Conservation (phyloP, 345 rosid genomes). For the Gossypium australe region DNA sequence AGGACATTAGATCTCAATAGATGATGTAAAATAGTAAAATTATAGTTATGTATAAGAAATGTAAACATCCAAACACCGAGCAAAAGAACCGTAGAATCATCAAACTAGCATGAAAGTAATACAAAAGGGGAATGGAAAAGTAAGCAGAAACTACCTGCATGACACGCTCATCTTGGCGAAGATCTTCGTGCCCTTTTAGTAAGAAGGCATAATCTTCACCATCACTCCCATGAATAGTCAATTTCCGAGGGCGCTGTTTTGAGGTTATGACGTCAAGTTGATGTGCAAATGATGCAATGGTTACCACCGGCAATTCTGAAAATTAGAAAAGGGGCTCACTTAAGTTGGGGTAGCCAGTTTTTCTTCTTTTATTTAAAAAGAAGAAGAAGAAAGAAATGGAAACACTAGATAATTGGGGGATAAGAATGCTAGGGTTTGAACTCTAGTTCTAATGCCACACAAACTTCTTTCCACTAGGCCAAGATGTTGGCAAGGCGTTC, state of each 20-base stretch:
- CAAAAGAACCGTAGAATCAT: background rate
- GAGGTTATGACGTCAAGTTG: conserved; percentile 90
- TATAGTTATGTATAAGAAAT: background rate
- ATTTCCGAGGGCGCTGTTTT: conserved; percentile 89
- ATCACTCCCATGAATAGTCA: conserved; percentile 92
- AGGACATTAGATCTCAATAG: background rate
- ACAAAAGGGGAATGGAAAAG: conserved; percentile 9
- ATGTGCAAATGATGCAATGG: conserved; percentile 81
- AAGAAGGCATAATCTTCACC: conserved; percentile 88
- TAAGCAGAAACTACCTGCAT: conserved; percentile 67
- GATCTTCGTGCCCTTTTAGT: conserved; percentile 97
- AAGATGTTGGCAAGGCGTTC: background rate
- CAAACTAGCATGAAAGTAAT: background rate
- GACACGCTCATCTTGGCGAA: conserved; percentile 98
- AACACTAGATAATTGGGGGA: too few species aligned
- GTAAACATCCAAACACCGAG: conserved; percentile 26
- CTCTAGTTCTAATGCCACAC: too few species aligned
- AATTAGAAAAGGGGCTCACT: background rate
- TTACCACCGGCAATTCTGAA: conserved; percentile 77
- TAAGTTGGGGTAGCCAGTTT: too few species aligned
- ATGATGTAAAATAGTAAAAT: background rate
- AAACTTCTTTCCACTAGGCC: too few species aligned
- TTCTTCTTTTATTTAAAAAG: too few species aligned
- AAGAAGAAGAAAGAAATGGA: too few species aligned
- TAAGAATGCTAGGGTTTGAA: too few species aligned